phyloP scores from a whole-genome alignment of 2,329 filamentous ascomycete species.

The Apiospora malaysiana region DNA sequence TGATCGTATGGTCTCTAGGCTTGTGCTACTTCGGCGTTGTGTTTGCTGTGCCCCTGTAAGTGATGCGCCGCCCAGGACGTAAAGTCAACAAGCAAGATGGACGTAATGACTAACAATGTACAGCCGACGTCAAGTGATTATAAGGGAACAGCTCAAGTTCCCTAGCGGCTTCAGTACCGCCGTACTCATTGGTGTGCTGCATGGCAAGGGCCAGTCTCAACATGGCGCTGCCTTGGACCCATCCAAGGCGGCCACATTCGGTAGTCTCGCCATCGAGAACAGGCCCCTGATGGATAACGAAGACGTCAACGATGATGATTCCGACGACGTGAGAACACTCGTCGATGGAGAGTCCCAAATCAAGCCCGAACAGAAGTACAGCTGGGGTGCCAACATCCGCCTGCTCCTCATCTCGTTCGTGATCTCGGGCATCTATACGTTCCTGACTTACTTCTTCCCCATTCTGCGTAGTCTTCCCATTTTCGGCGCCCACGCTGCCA shows the following conservation, averaged over 20 bases:
- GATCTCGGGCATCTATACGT: slow-evolving; percentile 70
- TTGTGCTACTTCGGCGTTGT: slow-evolving; percentile 97
- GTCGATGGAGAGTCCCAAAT: slow-evolving; percentile 35
- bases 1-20: slow-evolving; percentile 89
- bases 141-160: slow-evolving; percentile 90
- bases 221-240: slow-evolving; percentile 35
- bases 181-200: slow-evolving; percentile 87
- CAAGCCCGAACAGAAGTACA: slow-evolving; percentile 44
- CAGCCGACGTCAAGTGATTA: slow-evolving; percentile 84
- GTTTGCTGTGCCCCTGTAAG: slow-evolving; percentile 85
- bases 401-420: slow-evolving; percentile 63
- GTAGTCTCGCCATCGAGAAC: slow-evolving; percentile 41
- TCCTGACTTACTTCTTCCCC: slow-evolving; percentile 90
- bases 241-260: slow-evolving; percentile 39
- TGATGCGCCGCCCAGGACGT: slow-evolving; percentile 9
- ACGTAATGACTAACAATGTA: not conserved
- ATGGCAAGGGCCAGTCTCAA: slow-evolving; percentile 62
- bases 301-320: slow-evolving; percentile 27
- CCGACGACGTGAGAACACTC: slow-evolving; percentile 28
- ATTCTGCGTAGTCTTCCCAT: slow-evolving; percentile 84
- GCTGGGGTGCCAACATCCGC: slow-evolving; percentile 56
- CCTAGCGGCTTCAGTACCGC: slow-evolving; percentile 96
- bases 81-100: no score
- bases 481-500: slow-evolving; percentile 76
- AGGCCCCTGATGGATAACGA: slow-evolving; percentile 34